Conservation (phyloP, 164 flowering plant genomes). For the Euptelea pleiosperma region DNA sequence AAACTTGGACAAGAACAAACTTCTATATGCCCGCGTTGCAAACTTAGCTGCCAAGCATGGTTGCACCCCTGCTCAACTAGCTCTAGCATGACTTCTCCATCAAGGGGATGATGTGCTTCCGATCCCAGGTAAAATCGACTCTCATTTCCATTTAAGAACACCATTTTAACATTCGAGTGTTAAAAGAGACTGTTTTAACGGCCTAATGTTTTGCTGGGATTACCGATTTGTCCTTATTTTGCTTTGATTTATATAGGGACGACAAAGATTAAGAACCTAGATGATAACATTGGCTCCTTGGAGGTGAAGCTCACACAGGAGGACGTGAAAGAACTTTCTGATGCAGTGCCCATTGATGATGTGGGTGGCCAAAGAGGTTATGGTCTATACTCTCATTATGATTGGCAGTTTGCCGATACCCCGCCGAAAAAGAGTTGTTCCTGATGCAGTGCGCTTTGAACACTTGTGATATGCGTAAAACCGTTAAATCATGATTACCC, state of each 20-base stretch:
- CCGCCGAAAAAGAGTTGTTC: background rate
- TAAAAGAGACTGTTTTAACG: too few species aligned
- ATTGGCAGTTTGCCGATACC: slow-evolving; percentile 1
- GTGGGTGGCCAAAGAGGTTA: slow-evolving; percentile 6
- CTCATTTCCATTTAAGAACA: background rate
- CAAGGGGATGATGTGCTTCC: slow-evolving; percentile 32
- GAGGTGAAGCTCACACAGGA: slow-evolving; percentile 6
- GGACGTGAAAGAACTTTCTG: background rate
- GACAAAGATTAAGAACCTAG: slow-evolving; percentile 2
- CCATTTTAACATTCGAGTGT: too few species aligned
- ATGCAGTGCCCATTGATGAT: slow-evolving; percentile 6
- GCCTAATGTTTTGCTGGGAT: too few species aligned
- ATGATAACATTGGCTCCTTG: slow-evolving; percentile 1
- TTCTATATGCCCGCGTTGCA: slow-evolving; percentile 16
- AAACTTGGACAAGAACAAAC: slow-evolving; percentile 31
- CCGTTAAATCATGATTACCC: too few species aligned
- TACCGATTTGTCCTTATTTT: too few species aligned
- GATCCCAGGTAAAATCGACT: slow-evolving; percentile 23
- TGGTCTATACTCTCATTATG: background rate
- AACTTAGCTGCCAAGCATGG: slow-evolving; percentile 28
- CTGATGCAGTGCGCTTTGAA: too few species aligned
- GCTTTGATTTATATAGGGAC: too few species aligned
- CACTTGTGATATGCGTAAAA: too few species aligned
- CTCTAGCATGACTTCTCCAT: slow-evolving; percentile 36
- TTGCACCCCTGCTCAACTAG: slow-evolving; percentile 33